Conservation (phyloP, 2,329 filamentous ascomycete genomes). For the Hypoxylon sp. region DNA sequence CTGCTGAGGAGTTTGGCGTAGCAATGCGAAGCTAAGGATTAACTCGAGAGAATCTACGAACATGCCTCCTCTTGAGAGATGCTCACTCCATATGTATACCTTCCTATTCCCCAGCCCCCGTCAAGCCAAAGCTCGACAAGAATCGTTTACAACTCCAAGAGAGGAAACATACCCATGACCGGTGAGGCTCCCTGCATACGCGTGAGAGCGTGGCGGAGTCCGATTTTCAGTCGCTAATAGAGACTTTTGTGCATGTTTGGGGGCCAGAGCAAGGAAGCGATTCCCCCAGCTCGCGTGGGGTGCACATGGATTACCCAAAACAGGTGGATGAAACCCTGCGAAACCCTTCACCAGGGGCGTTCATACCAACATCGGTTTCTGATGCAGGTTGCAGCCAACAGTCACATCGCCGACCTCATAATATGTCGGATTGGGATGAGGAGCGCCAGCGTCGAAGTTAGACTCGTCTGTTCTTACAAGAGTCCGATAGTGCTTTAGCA, state of each 20-base stretch:
- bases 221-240: constrained; percentile 9
- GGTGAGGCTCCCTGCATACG: constrained; percentile 34
- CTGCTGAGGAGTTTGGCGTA: background rate
- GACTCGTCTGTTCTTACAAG: background rate
- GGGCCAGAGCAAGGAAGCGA: constrained; percentile 29
- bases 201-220: constrained; percentile 19
- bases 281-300: constrained; percentile 31
- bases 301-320: constrained; percentile 29
- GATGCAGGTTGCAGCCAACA: constrained; percentile 7
- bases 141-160: constrained; percentile 4
- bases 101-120: constrained; percentile 7
- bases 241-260: constrained; percentile 20
- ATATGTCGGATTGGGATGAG: background rate
- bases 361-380: constrained; percentile 32
- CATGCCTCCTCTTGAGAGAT: background rate
- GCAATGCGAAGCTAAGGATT: background rate
- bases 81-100: constrained; percentile 22
- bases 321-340: constrained; percentile 33
- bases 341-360: constrained; percentile 28
- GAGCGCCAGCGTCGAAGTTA: background rate
- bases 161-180: constrained; percentile 20
- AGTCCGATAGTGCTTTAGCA: background rate
- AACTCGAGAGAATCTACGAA: background rate
- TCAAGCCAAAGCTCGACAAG: background rate
- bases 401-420: background rate